Evolutionary conservation across 768 basidiomycete genomes (phyloP), one percentile per base, ranked within the genome.

Genomic region (Nidularia pulvinata): DNA sequence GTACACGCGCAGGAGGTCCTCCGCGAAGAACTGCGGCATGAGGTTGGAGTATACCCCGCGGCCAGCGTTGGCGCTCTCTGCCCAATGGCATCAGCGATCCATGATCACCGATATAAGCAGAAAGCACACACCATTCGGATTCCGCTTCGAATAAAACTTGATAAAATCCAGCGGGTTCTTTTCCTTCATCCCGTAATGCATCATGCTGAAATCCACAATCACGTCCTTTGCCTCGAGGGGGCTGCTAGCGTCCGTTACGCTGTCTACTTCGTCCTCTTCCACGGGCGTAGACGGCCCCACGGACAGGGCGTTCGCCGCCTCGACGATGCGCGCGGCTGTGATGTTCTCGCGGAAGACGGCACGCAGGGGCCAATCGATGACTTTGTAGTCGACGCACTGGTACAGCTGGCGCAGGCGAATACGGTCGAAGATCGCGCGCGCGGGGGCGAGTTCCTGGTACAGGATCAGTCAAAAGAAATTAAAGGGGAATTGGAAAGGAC

Each of bases 161-260:
- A 91, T 81, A 13, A 69, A 76, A 45, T 86, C 79, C 46, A 93
- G 62, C 1, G 92, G 92, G 59, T 89, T 90, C 56, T 72, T 66
- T 44, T 83, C 81, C 57, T 80, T 74, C 83, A 88, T 89, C 3
- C 91, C 92, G 59, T 89, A 87, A 62, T 93, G 92, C 77, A 93
- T 76, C n/a, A 65, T 59, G 1, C 83, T 67, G 11, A 84, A 71
- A 48, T 85, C 80, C 19, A 93, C 87, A 39, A 87, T 80, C 33
- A 93, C 74, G 50, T 90, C 79, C 5, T 75, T 64, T 0, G 69
- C 66, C 13, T 10, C 22, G 22, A 46, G 45, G 7, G 45, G 45
- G 56, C 63, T 9, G n/a, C 88, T 69, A 7, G 68, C 66, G 4
- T 61, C 58, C 35, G 75, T 68, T 9, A 9, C 33, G 66, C 60